Base-by-base conservation (phyloP, 2,329 filamentous ascomycete species). In the Fusarium burgessii region DNA sequence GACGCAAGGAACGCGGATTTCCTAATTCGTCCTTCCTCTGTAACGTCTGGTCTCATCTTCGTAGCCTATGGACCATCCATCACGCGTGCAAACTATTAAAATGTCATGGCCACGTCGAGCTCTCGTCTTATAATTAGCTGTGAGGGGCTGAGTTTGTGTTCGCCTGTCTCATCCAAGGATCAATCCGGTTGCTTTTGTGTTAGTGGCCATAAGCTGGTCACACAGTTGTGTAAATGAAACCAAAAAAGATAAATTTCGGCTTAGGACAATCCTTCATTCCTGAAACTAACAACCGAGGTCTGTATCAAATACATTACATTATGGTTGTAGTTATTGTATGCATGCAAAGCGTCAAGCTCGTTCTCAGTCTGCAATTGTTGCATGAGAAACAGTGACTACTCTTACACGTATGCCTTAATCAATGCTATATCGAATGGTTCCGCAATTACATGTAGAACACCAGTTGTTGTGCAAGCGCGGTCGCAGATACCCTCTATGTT, bases 1-100 rank as follows among this genome's bases (percentile, higher is more conserved):
- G 66, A 61, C 47, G 64, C 65, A 69, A 64, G 66, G 58, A 69
- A 67, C 43, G 55, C 51, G 40, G 38, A 41, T 29, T 46, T 45
- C 29, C 52, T 56, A 35, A 47, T 43, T 25, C 14, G 33, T 29
- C 32, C 38, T 32, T 50, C 25, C 23, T 62, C 36, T 33, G 52
- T 59, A 62, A 27, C 46, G 35, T 60, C 60, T 55, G 32, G 62
- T 66, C 64, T 67, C 56, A 67, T 67, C 42, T 57, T 25, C 35
- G 54, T 64, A 55, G 36, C n/a, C 61, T 12, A 42, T 58, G 23
- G 23, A 15, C 17, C 27, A 42, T 62, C 17, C 27, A 42, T 62
- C 55, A 40, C 35, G 41, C 54, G 45, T 45, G 27, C 45, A 27
- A 25, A 55, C 56, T 62, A 50, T 67, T 38, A 58, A 62, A 67